Evolutionary conservation across 2,329 filamentous ascomycete species (phyloP).

Genomic region (Colletotrichum nymphaeae): DNA sequence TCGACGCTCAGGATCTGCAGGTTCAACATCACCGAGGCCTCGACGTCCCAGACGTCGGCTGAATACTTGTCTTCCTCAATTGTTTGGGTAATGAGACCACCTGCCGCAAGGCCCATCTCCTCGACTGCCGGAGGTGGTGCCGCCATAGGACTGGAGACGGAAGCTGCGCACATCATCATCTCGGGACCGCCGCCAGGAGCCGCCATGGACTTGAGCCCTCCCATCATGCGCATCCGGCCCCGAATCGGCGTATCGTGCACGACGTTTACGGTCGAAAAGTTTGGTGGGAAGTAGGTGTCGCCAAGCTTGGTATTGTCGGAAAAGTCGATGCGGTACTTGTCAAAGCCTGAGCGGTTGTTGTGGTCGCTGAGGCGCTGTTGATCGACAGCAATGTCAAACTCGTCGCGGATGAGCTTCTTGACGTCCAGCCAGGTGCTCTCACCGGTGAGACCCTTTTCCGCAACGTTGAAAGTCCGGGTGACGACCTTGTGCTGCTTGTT

Average conservation of each 20-base stretch:
- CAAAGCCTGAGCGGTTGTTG: background rate
- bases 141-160: background rate
- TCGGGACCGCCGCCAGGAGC: background rate
- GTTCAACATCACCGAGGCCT: conserved; percentile 46
- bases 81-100: conserved; percentile 53
- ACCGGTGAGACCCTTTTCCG: conserved; percentile 13
- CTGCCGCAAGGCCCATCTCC: conserved; percentile 51
- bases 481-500: conserved; percentile 19
- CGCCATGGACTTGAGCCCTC: background rate
- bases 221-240: background rate
- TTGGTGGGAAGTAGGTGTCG: conserved; percentile 35
- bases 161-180: background rate
- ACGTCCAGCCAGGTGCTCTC: conserved; percentile 36
- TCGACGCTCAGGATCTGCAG: conserved; percentile 52
- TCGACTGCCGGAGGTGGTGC: conserved; percentile 21
- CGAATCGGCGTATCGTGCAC: background rate
- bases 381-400: conserved; percentile 25
- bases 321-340: conserved; percentile 3
- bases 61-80: conserved; percentile 45
- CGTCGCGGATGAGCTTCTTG: conserved; percentile 26
- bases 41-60: conserved; percentile 44
- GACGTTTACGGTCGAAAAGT: conserved; percentile 21
- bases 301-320: conserved; percentile 21
- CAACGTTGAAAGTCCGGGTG: conserved; percentile 33
- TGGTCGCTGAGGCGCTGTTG: conserved; percentile 15